A percentile compares a stretch with the other conserved stretches of the same genome.
phyloP scores from a whole-genome alignment of 2,329 filamentous ascomycete genomes.

The Phialophora expanda region DNA sequence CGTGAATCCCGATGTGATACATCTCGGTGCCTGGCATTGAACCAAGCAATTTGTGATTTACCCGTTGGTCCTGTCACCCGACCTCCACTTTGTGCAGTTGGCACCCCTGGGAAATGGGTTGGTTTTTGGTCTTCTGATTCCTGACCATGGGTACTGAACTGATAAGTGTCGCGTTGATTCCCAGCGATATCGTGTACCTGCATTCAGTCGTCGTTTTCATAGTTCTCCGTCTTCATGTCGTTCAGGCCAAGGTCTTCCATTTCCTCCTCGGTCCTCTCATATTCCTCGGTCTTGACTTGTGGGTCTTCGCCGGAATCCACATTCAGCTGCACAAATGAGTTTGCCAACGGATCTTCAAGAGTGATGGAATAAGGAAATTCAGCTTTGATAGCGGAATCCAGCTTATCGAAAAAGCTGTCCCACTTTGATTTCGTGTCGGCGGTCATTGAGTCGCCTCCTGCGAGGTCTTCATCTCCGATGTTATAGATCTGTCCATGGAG shows the following conservation, averaged over 20 bases:
- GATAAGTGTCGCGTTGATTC: not conserved
- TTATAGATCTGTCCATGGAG: slow-evolving; percentile 88
- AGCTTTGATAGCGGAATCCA: slow-evolving; percentile 79
- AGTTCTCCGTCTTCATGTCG: slow-evolving; percentile 92
- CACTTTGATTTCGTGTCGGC: slow-evolving; percentile 71
- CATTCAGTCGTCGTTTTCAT: slow-evolving; percentile 62
- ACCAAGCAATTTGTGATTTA: not conserved
- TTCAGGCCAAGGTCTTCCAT: slow-evolving; percentile 88
- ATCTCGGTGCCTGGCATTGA: not conserved
- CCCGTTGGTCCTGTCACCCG: not conserved
- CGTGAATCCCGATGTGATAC: not conserved
- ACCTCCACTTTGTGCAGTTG: not conserved
- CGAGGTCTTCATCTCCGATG: slow-evolving; percentile 59
- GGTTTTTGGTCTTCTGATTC: not conserved
- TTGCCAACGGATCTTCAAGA: slow-evolving; percentile 84
- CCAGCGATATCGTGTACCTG: not conserved
- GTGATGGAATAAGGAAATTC: slow-evolving; percentile 80
- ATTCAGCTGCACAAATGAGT: slow-evolving; percentile 91
- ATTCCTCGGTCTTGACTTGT: slow-evolving; percentile 80
- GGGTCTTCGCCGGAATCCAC: slow-evolving; percentile 71
- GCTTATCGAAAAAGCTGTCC: slow-evolving; percentile 77
- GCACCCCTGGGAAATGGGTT: no score
- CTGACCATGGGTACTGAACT: no score
- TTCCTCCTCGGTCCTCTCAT: slow-evolving; percentile 86
- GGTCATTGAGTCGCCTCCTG: slow-evolving; percentile 79